These are phyloP conservation scores for Akanthomyces uredinophilus DNA, from an alignment of 2,329 filamentous ascomycete genomes.

Conservation along the genomic window DNA sequence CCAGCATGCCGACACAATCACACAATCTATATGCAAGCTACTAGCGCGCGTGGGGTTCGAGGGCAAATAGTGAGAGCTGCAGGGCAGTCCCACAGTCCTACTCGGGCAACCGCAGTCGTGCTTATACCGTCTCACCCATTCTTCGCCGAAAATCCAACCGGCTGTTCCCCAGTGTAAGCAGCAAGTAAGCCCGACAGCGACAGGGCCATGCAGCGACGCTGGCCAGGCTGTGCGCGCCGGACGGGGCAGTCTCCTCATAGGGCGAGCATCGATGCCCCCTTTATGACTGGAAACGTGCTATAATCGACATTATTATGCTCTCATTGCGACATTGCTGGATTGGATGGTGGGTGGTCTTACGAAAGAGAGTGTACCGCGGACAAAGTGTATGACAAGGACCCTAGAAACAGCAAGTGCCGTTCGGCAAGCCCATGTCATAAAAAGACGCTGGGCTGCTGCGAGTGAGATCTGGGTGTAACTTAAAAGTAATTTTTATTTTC, in stretches of 20 bases:
- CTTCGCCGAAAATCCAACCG: constrained; percentile 5
- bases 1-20: neutral
- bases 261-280: constrained; percentile 1
- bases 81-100: neutral
- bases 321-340: constrained; percentile 5
- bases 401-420: neutral
- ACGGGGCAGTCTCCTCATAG: constrained; percentile 2
- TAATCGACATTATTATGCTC: neutral
- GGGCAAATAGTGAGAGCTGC: neutral
- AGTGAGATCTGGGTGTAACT: neutral
- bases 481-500: neutral
- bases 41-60: neutral
- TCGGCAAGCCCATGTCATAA: neutral
- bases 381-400: neutral
- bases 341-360: neutral
- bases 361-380: neutral
- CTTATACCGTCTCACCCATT: constrained; percentile 14
- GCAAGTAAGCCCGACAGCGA: constrained; percentile 10
- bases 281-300: neutral
- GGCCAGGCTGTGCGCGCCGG: neutral
- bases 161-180: constrained; percentile 1
- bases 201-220: neutral
- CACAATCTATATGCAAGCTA: neutral
- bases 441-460: constrained; percentile 1
- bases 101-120: neutral